These are phyloP conservation scores for Colletotrichum tanaceti DNA, from an alignment of 2,329 filamentous ascomycete genomes.

Conservation along the genomic window DNA sequence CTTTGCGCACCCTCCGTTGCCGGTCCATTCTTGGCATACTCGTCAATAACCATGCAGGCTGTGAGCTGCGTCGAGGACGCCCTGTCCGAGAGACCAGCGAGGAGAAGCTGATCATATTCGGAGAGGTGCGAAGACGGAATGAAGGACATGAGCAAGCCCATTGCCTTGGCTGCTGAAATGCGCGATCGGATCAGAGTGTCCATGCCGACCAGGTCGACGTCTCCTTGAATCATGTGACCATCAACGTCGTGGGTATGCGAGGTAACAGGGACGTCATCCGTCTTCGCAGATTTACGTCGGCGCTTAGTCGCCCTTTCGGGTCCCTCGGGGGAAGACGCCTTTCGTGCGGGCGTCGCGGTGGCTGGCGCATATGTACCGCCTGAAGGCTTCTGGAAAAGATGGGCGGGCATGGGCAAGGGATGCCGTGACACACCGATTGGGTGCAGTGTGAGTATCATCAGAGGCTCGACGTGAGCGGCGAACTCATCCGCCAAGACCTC, in stretches of 20 bases:
- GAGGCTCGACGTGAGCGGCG: constrained; percentile 77
- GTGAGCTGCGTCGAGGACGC: constrained; percentile 89
- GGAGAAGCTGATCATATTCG: constrained; percentile 72
- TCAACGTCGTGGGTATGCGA: constrained; percentile 94
- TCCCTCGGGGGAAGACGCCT: constrained; percentile 64
- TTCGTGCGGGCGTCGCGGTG: constrained; percentile 57
- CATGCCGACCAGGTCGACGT: constrained; percentile 91
- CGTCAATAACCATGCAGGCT: constrained; percentile 85
- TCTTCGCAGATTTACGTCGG: constrained; percentile 85
- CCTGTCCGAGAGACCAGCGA: constrained; percentile 75
- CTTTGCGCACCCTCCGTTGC: constrained; percentile 61
- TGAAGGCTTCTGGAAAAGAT: constrained; percentile 92
- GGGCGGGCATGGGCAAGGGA: constrained; percentile 90
- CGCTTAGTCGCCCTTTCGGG: constrained; percentile 77
- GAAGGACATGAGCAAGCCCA: constrained; percentile 84
- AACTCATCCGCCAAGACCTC: constrained; percentile 79
- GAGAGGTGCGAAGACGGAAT: constrained; percentile 74
- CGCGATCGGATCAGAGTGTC: constrained; percentile 91
- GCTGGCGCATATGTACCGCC: constrained; percentile 80
- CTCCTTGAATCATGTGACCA: constrained; percentile 96
- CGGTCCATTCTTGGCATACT: constrained; percentile 76
- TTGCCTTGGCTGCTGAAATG: constrained; percentile 85
- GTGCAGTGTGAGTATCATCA: constrained; percentile 86
- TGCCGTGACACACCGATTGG: constrained; percentile 93
- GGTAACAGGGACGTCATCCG: constrained; percentile 72